Evolutionary conservation across 768 basidiomycete species (phyloP).

Genomic region (Lyophyllum semitale): DNA sequence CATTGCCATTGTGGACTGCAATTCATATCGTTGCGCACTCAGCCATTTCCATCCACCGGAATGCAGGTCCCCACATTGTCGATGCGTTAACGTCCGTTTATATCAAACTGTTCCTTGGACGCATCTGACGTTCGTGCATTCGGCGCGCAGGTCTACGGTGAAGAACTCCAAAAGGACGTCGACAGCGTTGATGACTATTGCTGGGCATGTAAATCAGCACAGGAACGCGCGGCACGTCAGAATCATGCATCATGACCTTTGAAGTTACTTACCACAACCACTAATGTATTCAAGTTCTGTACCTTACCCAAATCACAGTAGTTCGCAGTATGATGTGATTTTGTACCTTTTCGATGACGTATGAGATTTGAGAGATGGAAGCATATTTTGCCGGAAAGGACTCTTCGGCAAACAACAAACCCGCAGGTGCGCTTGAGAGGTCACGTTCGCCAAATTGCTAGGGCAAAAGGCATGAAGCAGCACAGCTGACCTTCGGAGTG

Average conservation of each 20-base stretch:
- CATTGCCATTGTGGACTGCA: constrained; percentile 76
- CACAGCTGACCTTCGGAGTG: constrained; percentile 7
- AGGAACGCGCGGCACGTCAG: constrained; percentile 34
- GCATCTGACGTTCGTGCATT: not conserved
- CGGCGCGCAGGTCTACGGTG: constrained; percentile 58
- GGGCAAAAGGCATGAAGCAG: not conserved
- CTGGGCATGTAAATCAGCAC: constrained; percentile 66
- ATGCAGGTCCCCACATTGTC: constrained; percentile 57
- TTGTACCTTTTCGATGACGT: constrained; percentile 20
- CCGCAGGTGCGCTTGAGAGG: constrained; percentile 2
- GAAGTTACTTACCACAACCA: not conserved
- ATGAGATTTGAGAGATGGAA: constrained; percentile 9
- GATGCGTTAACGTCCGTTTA: constrained; percentile 57
- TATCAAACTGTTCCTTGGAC: not conserved
- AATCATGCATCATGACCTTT: constrained; percentile 7
- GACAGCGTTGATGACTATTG: constrained; percentile 75
- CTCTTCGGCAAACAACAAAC: constrained; percentile 5
- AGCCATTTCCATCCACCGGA: constrained; percentile 59
- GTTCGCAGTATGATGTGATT: constrained; percentile 12
- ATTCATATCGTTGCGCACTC: constrained; percentile 60
- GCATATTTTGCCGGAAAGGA: constrained; percentile 3
- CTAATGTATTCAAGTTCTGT: not conserved
- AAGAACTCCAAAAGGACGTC: constrained; percentile 67
- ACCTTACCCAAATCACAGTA: constrained; percentile 12
- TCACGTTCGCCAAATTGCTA: constrained; percentile 11